Percentiles rank a stretch among this genome's conserved stretches.
phyloP scores from a whole-genome alignment of 1,284 basidiomycete species.

The Trichosporon coremiiforme region DNA sequence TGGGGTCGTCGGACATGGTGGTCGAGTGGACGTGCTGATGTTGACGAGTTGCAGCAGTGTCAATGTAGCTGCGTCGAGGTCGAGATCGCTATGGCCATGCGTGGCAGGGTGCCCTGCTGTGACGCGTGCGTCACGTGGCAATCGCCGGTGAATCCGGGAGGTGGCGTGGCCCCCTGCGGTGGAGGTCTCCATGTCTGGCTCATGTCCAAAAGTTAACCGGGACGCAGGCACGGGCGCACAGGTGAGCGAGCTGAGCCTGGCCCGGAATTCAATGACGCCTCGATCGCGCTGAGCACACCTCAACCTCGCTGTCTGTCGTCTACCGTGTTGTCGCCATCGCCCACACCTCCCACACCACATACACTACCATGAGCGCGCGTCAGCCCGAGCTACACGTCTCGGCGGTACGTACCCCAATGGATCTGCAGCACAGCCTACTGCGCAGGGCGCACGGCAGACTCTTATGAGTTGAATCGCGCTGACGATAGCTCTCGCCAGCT shows the following conservation, averaged over 20 bases:
- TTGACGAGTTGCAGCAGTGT: conserved; percentile 1
- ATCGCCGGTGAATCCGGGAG: conserved; percentile 18
- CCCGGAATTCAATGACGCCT: neutral
- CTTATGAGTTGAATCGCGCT: neutral
- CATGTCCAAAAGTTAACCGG: neutral
- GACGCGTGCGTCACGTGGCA: conserved; percentile 25
- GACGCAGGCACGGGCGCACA: neutral
- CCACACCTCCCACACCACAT: neutral
- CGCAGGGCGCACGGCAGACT: neutral
- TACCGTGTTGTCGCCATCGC: neutral
- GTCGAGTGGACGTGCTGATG: conserved; percentile 1
- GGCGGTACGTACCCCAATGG: conserved; percentile 16
- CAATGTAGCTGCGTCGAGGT: conserved; percentile 6
- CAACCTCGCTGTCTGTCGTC: neutral
- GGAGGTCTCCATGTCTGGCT: conserved; percentile 6
- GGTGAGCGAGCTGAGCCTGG: neutral
- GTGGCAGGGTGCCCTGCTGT: conserved; percentile 20
- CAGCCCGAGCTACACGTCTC: conserved; percentile 29
- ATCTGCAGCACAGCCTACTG: neutral
- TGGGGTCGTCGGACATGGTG: conserved; percentile 56
- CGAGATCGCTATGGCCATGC: conserved; percentile 21
- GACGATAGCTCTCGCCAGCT: conserved; percentile 32
- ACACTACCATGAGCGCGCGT: conserved; percentile 22
- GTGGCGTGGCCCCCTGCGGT: neutral
- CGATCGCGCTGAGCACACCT: neutral